Evolutionary conservation across 108 stramenopile genomes (phyloP).

Genomic region (Cyclotella cryptica): DNA sequence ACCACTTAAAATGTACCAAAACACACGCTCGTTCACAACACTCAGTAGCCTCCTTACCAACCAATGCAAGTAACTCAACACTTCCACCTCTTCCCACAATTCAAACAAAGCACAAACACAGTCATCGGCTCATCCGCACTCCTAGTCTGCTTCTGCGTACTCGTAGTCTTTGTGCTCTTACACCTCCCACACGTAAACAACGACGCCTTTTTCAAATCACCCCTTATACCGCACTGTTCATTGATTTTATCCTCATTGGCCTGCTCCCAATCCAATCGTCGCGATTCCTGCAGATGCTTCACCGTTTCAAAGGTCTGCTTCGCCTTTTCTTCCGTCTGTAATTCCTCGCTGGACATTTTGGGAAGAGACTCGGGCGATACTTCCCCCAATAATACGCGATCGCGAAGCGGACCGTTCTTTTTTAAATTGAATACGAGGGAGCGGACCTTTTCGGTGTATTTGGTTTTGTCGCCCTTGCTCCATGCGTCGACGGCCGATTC

Average conservation of each 20-base stretch:
- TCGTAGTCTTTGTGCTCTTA: constrained; percentile 94
- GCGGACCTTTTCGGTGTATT: constrained; percentile 79
- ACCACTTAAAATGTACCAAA: no score
- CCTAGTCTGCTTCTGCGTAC: constrained; percentile 98
- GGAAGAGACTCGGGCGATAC: constrained; percentile 62
- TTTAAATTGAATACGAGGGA: constrained; percentile 87
- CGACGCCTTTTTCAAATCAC: constrained; percentile 85
- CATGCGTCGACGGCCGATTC: constrained; percentile 69
- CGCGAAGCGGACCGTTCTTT: constrained; percentile 73
- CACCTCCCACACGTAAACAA: constrained; percentile 96
- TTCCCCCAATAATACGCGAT: constrained; percentile 72
- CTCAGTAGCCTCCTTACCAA: no score
- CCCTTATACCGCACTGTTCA: constrained; percentile 90
- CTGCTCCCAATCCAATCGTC: constrained; percentile 88
- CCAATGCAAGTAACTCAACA: no score
- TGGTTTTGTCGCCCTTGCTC: constrained; percentile 47
- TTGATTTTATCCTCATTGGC: constrained; percentile 92
- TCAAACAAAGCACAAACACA: constrained; percentile 93
- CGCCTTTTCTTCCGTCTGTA: constrained; percentile 72
- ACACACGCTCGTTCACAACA: no score
- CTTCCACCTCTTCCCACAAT: constrained; percentile 94
- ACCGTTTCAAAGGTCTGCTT: constrained; percentile 64
- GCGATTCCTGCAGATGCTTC: constrained; percentile 74
- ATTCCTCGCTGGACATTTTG: constrained; percentile 72
- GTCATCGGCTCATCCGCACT: constrained; percentile 99